Base-by-base conservation (phyloP, 177 flowering plant genomes). In the Vitis hybrid region DNA sequence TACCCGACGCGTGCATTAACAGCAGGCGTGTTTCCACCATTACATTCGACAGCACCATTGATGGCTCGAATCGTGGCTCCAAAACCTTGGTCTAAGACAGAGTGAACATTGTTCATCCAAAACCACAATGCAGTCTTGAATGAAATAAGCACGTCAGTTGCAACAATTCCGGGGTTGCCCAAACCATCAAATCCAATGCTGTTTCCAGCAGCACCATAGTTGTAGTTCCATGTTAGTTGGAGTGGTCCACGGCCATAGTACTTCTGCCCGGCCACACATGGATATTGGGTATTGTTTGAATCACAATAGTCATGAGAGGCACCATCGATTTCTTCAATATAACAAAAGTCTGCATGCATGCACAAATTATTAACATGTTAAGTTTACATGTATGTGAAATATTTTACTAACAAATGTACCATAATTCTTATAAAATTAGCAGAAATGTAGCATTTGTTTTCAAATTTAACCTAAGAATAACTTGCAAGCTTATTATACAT, bases 141-240 rank as follows among this genome's bases (percentile, higher is more conserved):
- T 0, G 82, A 32, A 11, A 70, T 13, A 4, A 63, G n/a, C 11
- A 61, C 30, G 35, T 80, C 75, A 1, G 24, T 50, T 15, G 68
- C 83, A 60, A 80, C 83, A 0, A 18, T 67, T 10, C 71, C 80
- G 1, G 83, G 83, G 30, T 48, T 24, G 58, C 54, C 58, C 2
- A 76, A n/a, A 1, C 77, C 78, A 21, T 79, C 79, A 12, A 79
- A 73, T 2, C 64, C 64, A 10, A 76, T 48, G 63, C 52, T 55
- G 5, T 64, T 8, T 66, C 83, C 80, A 0, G 78, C 80, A 1
- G 78, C 60, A 3, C 77, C 80, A 62, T 80, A 80, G 68, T 80
- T 80, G 80, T 67, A 80, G 74, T 80, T 80, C 77, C 80, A 80
- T 8, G 78, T 61, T 13, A 80, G 73, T 46, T 80, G 83, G 27